These are phyloP conservation scores for Pulchroboletus neoregius DNA, from an alignment of 1,284 basidiomycete genomes.

Conservation along the genomic window DNA sequence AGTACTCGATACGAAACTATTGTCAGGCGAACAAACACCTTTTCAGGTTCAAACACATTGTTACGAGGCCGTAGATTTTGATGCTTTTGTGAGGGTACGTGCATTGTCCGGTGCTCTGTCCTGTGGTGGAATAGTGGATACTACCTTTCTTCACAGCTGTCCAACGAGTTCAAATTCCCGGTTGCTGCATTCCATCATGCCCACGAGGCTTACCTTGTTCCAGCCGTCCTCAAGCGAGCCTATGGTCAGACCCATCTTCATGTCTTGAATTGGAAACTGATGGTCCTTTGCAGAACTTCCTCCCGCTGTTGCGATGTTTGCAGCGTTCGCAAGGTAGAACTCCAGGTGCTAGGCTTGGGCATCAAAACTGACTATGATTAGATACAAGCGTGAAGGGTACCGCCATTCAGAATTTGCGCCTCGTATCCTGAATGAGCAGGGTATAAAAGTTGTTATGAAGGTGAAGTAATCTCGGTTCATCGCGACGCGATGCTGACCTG, in stretches of 20 bases:
- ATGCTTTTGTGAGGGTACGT: constrained; percentile 60
- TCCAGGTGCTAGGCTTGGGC: background rate
- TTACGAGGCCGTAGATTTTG: constrained; percentile 79
- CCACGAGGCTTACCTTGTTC: constrained; percentile 81
- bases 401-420: constrained; percentile 41
- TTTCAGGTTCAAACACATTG: constrained; percentile 51
- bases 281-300: constrained; percentile 39
- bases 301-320: constrained; percentile 79
- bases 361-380: constrained; percentile 16
- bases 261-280: constrained; percentile 7
- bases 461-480: constrained; percentile 21
- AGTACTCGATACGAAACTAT: background rate
- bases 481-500: background rate
- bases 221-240: constrained; percentile 69
- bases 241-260: constrained; percentile 52
- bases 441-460: constrained; percentile 44
- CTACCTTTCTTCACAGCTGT: constrained; percentile 40
- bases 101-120: background rate
- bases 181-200: constrained; percentile 87
- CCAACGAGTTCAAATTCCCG: constrained; percentile 78
- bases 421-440: constrained; percentile 27
- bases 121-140: background rate
- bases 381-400: constrained; percentile 67
- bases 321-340: constrained; percentile 51
- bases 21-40: background rate